These are phyloP conservation scores for Fusarium austroafricanum DNA, from an alignment of 2,329 filamentous ascomycete genomes.

Conservation along the genomic window DNA sequence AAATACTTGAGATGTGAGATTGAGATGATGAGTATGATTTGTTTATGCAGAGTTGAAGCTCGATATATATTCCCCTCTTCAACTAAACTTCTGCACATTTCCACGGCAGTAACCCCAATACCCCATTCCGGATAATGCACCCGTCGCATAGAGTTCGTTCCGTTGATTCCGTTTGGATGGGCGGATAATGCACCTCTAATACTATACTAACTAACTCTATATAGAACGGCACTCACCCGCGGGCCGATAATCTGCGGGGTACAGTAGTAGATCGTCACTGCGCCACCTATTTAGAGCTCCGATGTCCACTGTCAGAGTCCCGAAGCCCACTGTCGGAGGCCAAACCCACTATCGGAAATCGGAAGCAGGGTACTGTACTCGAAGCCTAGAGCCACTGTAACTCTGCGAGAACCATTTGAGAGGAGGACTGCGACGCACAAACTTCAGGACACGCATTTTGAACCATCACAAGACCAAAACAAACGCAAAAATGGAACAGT, in stretches of 20 bases:
- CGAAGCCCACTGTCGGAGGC: slow-evolving; percentile 28
- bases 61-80: slow-evolving; percentile 5
- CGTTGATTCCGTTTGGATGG: slow-evolving; percentile 6
- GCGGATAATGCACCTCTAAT: slow-evolving; percentile 25
- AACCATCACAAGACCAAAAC: neutral
- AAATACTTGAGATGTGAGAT: neutral
- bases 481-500: slow-evolving; percentile 20
- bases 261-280: slow-evolving; percentile 4
- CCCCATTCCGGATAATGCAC: slow-evolving; percentile 23
- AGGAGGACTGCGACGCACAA: neutral
- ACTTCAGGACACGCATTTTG: neutral
- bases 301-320: neutral
- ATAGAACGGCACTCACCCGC: slow-evolving; percentile 1
- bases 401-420: neutral
- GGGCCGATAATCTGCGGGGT: slow-evolving; percentile 27
- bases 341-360: slow-evolving; percentile 28
- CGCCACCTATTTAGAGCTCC: slow-evolving; percentile 5
- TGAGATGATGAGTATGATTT: neutral
- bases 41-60: neutral
- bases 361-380: slow-evolving; percentile 29
- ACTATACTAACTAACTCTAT: neutral
- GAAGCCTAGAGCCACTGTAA: neutral
- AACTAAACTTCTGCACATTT: neutral
- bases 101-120: neutral
- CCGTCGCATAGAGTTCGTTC: neutral